phyloP scores from a whole-genome alignment of 1,139 yeast species.

The Suhomyces bokatorum region DNA sequence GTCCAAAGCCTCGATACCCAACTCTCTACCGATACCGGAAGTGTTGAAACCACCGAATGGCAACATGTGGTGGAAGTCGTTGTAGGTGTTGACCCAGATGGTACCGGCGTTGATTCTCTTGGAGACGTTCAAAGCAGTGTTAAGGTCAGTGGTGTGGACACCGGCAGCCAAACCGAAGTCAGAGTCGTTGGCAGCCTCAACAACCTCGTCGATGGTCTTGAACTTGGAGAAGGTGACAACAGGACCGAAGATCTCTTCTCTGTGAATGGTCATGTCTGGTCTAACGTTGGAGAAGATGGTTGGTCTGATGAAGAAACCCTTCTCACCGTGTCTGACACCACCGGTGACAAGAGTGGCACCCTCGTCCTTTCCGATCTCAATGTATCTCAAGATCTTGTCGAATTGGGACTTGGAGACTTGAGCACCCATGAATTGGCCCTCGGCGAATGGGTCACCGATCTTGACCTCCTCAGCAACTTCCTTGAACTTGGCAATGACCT shows the following conservation, averaged over 20 bases:
- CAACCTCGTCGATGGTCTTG: slow-evolving; percentile 68
- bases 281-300: slow-evolving; percentile 74
- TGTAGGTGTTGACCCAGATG: slow-evolving; percentile 83
- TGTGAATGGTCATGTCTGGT: slow-evolving; percentile 65
- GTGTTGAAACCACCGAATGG: slow-evolving; percentile 87
- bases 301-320: slow-evolving; percentile 80
- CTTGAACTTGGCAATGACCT: slow-evolving; percentile 60
- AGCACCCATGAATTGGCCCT: slow-evolving; percentile 76
- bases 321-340: slow-evolving; percentile 65
- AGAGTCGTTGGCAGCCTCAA: slow-evolving; percentile 68
- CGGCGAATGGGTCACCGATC: slow-evolving; percentile 79
- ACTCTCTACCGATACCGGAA: slow-evolving; percentile 91
- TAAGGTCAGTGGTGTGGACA: slow-evolving; percentile 63
- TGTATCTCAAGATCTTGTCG: slow-evolving; percentile 71
- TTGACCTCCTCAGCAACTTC: slow-evolving; percentile 55
- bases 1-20: slow-evolving; percentile 82
- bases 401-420: slow-evolving; percentile 77
- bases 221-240: slow-evolving; percentile 76
- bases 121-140: slow-evolving; percentile 53
- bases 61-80: slow-evolving; percentile 77
- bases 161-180: slow-evolving; percentile 87
- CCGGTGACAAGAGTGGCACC: slow-evolving; percentile 79
- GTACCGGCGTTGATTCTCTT: slow-evolving; percentile 76
- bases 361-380: slow-evolving; percentile 69
- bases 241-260: slow-evolving; percentile 88